A percentile compares a stretch with the other conserved stretches of the same genome.
phyloP scores from a whole-genome alignment of 257 asterid genomes.

The Penstemon newberryi region DNA sequence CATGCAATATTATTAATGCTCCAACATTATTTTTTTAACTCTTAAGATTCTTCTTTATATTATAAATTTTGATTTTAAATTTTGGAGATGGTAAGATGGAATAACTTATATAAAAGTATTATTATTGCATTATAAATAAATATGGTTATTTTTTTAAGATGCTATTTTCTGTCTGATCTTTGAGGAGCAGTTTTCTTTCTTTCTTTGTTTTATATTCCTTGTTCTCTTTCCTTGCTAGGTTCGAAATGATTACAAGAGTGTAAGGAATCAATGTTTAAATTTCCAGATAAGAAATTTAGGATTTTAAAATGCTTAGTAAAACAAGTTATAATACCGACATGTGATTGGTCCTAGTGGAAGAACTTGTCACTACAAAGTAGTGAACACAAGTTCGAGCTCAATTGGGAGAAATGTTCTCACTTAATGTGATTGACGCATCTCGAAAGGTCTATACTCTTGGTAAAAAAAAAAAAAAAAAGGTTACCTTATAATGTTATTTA shows the following conservation, averaged over 20 bases:
- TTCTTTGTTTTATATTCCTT: slow-evolving; percentile 22
- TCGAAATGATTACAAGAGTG: slow-evolving; percentile 25
- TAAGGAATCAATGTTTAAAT: slow-evolving; percentile 29
- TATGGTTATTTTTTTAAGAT: slow-evolving; percentile 33
- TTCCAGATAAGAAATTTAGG: slow-evolving; percentile 5
- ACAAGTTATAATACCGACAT: not conserved
- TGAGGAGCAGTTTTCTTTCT: slow-evolving; percentile 27
- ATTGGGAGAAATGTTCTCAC: no score
- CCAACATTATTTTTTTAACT: slow-evolving; percentile 30
- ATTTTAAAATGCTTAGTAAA: not conserved
- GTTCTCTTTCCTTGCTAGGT: slow-evolving; percentile 32
- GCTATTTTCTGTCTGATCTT: slow-evolving; percentile 40
- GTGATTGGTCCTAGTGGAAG: no score
- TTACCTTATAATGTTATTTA: no score
- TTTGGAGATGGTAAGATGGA: slow-evolving; percentile 22
- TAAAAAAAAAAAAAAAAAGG: no score
- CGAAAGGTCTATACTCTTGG: no score
- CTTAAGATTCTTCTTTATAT: slow-evolving; percentile 13
- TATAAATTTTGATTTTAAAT: not conserved
- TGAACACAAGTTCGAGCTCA: no score
- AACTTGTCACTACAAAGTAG: no score
- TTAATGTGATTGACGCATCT: no score
- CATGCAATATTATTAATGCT: slow-evolving; percentile 27
- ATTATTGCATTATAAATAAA: not conserved
- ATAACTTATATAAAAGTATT: slow-evolving; percentile 34